Conservation (phyloP, 129 eudicot species). For the Solidago caesia region DNA sequence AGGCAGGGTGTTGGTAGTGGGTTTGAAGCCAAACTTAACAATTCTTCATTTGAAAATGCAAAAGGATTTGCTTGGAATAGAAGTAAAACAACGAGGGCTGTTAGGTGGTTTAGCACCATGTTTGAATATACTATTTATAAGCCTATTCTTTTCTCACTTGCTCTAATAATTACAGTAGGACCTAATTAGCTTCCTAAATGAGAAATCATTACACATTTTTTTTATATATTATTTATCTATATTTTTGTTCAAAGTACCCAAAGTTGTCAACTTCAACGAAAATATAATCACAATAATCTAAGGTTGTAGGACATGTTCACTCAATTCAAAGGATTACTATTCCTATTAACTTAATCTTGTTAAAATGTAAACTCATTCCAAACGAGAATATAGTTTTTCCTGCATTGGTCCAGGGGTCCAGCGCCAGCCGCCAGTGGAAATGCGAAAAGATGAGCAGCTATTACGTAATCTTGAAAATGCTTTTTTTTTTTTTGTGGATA, state of each 20-base stretch:
- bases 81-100: slow-evolving; percentile 22
- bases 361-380: slow-evolving; percentile 1
- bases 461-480: slow-evolving; percentile 20
- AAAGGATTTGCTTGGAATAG: slow-evolving; percentile 34
- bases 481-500: neutral
- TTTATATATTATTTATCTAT: neutral
- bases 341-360: slow-evolving; percentile 5
- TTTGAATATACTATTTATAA: slow-evolving; percentile 20
- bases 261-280: slow-evolving; percentile 12
- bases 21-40: slow-evolving; percentile 22
- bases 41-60: slow-evolving; percentile 25
- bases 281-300: slow-evolving; percentile 1
- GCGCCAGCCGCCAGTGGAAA: slow-evolving; percentile 9
- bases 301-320: slow-evolving; percentile 8
- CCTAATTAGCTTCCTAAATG: slow-evolving; percentile 26
- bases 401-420: slow-evolving; percentile 12
- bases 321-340: slow-evolving; percentile 17
- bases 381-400: slow-evolving; percentile 10
- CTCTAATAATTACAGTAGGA: slow-evolving; percentile 33
- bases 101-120: slow-evolving; percentile 45
- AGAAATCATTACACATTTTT: slow-evolving; percentile 11
- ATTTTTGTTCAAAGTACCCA: slow-evolving; percentile 22
- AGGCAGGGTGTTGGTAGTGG: slow-evolving; percentile 27
- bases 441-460: neutral
- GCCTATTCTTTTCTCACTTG: slow-evolving; percentile 24